phyloP scores from a whole-genome alignment of 2,329 filamentous ascomycete genomes.

The Epichloe scottii region DNA sequence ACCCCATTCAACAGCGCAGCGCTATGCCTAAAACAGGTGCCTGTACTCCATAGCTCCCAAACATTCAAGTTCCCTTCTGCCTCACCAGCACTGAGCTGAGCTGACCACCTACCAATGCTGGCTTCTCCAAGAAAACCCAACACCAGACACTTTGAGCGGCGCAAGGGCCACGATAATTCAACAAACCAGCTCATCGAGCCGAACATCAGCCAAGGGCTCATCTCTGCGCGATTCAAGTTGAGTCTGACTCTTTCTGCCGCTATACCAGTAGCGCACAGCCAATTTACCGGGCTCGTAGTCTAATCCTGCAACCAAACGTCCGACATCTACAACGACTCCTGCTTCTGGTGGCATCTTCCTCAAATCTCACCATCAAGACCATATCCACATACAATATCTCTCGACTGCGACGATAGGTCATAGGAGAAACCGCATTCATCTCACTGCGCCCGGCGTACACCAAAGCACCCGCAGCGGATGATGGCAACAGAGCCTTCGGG shows the following conservation, averaged over 20 bases:
- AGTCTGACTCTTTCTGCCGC: not conserved
- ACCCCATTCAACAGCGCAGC: constrained; percentile 2
- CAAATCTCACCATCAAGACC: not conserved
- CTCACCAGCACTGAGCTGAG: constrained; percentile 13
- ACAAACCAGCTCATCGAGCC: not conserved
- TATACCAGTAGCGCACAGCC: not conserved
- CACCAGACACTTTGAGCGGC: not conserved
- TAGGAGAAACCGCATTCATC: constrained; percentile 8
- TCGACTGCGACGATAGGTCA: constrained; percentile 10
- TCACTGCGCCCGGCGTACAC: constrained; percentile 18
- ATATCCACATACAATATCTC: not conserved
- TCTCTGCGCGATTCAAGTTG: not conserved
- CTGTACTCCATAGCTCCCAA: constrained; percentile 15
- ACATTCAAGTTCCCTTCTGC: constrained; percentile 17
- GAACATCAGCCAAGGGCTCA: not conserved
- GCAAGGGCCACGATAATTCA: not conserved
- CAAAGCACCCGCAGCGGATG: constrained; percentile 32
- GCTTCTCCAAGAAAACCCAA: constrained; percentile 4
- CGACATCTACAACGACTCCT: not conserved
- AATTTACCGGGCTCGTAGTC: not conserved
- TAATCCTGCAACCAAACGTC: not conserved
- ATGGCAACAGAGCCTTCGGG: constrained; percentile 51
- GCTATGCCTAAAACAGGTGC: constrained; percentile 22
- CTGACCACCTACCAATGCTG: constrained; percentile 14
- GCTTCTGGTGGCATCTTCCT: not conserved